phyloP scores from a whole-genome alignment of 2,329 filamentous ascomycete genomes.

The Fusarium beomiforme region DNA sequence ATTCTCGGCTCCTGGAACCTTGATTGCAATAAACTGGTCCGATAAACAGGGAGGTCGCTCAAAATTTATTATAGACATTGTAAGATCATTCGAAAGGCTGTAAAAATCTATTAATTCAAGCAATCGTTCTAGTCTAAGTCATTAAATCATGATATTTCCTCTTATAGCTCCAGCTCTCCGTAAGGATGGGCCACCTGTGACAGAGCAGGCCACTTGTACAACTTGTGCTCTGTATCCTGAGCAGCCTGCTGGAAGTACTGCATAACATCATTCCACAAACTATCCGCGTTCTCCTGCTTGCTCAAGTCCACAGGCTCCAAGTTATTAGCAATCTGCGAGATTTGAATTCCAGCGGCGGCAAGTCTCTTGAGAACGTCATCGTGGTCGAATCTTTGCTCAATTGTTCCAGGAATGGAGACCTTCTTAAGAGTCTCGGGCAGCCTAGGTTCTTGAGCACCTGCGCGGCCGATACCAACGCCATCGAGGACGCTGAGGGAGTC shows the following conservation, averaged over 20 bases:
- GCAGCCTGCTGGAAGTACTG: slow-evolving; percentile 7
- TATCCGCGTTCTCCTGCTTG: slow-evolving; percentile 19
- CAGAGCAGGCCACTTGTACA: slow-evolving; percentile 9
- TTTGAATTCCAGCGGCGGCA: slow-evolving; percentile 18
- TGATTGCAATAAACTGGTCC: no score
- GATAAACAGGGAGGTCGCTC: no score
- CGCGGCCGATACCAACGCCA: slow-evolving; percentile 18
- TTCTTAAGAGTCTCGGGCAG: slow-evolving; percentile 15
- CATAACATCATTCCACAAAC: slow-evolving; percentile 14
- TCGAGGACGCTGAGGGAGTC: slow-evolving; percentile 24
- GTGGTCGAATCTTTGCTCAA: slow-evolving; percentile 8
- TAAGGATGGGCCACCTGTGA: slow-evolving; percentile 14
- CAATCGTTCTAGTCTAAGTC: background rate
- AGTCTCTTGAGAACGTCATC: slow-evolving; percentile 12
- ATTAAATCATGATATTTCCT: background rate
- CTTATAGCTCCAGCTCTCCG: slow-evolving; percentile 1
- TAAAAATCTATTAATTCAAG: background rate
- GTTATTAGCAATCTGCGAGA: slow-evolving; percentile 18
- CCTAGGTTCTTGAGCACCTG: slow-evolving; percentile 13
- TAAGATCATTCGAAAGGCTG: no score
- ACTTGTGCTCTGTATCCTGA: slow-evolving; percentile 7
- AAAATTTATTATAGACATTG: no score
- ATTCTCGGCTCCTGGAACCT: no score
- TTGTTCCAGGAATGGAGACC: background rate
- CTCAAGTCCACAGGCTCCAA: slow-evolving; percentile 17